Base-by-base conservation (phyloP, 805 yeast species). In the Metschnikowia anglica region DNA sequence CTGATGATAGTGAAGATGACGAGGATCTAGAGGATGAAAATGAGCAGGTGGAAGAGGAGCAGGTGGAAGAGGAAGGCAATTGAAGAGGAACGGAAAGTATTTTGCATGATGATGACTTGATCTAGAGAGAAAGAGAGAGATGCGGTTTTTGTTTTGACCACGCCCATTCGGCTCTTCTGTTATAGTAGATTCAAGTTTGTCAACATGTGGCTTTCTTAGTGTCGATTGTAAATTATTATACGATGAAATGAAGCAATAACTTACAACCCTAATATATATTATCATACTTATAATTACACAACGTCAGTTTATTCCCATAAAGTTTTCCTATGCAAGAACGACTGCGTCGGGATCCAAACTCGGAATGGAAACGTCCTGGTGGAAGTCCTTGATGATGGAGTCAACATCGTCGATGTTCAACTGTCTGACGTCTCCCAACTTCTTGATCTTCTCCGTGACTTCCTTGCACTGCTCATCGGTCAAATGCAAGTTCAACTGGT, bases 321-420 rank as follows among this genome's bases (percentile, higher is more conserved):
- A 11, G 12, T 20, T 15, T 7, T 12, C 12, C 36, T 32, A 41
- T 4, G 21, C 37, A 19, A 41, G 37, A 9, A 27, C 41, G 13
- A 41, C 46, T 6, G 46, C 46, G 29, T 49, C 50, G 2, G 52
- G 49, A 28, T 43, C 52, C 40, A 50, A 41, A 31, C 47, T 38
- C 13, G 87, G 88, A 17, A 85, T 79, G 19, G 79, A 62, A 37
- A 79, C 72, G 54, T 81, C 88, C 35, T 88, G 85, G 66, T 91
- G 99, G 80, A 65, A 91, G 52, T 90, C 96, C 68, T 89, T 88
- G 63, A 91, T 91, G 59, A 91, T 89, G 25, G 97, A 88, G 69
- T 91, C 99, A 44, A 93, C 98, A 68, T 91, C 99, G 65, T 93
- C 98, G 60, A 91, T 90, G 65, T 84, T 88, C 63, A 93, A 78